Evolutionary conservation across 2,329 filamentous ascomycete species (phyloP).

Genomic region (Raffaelea arxii): DNA sequence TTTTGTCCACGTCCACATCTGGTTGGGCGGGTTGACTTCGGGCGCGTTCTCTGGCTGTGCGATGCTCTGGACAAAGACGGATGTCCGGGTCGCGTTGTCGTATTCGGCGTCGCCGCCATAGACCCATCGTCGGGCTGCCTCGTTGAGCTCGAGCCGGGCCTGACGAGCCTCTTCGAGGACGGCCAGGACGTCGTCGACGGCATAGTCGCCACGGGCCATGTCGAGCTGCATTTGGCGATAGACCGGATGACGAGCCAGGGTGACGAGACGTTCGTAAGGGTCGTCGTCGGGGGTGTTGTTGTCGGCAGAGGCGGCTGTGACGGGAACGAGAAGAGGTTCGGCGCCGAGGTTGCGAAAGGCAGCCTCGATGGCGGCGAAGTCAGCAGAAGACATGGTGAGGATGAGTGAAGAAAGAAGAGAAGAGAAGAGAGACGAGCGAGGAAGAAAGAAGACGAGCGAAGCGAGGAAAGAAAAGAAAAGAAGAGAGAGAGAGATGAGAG

Average conservation of each 20-base stretch:
- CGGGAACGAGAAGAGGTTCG: not conserved
- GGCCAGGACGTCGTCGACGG: not conserved
- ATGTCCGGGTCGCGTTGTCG: not conserved
- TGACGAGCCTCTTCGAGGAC: not conserved
- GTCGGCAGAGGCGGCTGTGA: not conserved
- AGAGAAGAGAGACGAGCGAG: no score
- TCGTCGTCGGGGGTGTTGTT: not conserved
- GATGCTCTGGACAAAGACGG: constrained; percentile 4
- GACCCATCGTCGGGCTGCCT: no score
- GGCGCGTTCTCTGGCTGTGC: not conserved
- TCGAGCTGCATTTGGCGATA: not conserved
- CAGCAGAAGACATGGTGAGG: not conserved
- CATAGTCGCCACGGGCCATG: not conserved
- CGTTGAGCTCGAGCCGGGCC: not conserved
- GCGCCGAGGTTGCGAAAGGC: no score
- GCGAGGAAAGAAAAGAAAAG: not conserved
- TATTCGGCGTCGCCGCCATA: not conserved
- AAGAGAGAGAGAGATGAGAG: not conserved
- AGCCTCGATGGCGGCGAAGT: no score
- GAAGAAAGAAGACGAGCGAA: not conserved
- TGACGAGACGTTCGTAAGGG: constrained; percentile 1
- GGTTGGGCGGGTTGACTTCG: not conserved
- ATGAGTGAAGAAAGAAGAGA: not conserved
- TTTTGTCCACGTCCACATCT: constrained; percentile 11
- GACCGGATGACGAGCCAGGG: not conserved